Evolutionary conservation across 108 stramenopile genomes (phyloP).

Genomic region (Cyclotella kingstonii): DNA sequence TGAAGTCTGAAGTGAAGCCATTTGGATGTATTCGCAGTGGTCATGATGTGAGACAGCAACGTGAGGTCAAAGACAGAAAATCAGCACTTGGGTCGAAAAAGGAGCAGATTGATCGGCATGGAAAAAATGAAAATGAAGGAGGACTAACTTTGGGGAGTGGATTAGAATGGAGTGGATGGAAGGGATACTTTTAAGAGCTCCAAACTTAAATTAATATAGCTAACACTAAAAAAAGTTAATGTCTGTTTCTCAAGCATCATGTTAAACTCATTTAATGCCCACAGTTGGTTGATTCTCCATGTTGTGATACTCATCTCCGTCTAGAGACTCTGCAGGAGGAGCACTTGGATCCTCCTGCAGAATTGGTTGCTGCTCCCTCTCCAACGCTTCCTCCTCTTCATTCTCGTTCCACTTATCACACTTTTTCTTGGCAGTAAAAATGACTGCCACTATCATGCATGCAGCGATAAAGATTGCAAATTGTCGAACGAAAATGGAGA

Average conservation of each 20-base stretch:
- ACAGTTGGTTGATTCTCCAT: no score
- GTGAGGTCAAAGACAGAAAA: constrained; percentile 39
- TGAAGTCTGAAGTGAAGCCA: constrained; percentile 33
- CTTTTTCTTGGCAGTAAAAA: constrained; percentile 17
- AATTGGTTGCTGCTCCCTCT: no score
- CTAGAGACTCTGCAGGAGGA: no score
- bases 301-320: no score
- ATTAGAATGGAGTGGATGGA: constrained; percentile 64
- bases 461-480: constrained; percentile 32
- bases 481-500: constrained; percentile 29
- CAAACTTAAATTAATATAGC: no score
- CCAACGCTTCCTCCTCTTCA: constrained; percentile 5
- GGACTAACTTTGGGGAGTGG: constrained; percentile 71
- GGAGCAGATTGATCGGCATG: constrained; percentile 47
- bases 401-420: constrained; percentile 30
- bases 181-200: constrained; percentile 23
- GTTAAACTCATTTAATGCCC: no score
- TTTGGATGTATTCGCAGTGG: constrained; percentile 25
- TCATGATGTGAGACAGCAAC: constrained; percentile 51
- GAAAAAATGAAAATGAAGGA: constrained; percentile 54
- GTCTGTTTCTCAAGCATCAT: no score
- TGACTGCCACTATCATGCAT: constrained; percentile 28
- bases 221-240: no score
- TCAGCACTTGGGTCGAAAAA: constrained; percentile 37
- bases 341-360: no score